These are phyloP conservation scores for Phytopythium ostracodes DNA, from an alignment of 352 stramenopile genomes.

Conservation along the genomic window DNA sequence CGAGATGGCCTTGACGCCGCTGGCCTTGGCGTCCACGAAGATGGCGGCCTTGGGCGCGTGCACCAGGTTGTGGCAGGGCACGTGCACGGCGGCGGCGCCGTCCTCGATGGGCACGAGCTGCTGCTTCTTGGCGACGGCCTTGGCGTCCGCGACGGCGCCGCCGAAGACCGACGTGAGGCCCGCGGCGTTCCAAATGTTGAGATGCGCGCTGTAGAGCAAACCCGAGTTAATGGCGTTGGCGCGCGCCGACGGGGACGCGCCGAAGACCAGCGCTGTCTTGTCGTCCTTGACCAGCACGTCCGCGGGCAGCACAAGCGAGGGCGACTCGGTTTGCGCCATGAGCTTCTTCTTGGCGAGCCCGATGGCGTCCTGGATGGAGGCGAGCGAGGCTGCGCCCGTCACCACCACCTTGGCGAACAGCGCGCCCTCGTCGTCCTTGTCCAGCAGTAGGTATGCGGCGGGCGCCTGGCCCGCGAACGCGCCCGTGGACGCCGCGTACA, in stretches of 20 bases:
- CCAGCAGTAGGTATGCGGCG: constrained; percentile 51
- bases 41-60: constrained; percentile 53
- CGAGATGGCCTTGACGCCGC: constrained; percentile 65
- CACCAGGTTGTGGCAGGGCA: constrained; percentile 80
- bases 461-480: constrained; percentile 61
- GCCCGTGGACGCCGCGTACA: constrained; percentile 61
- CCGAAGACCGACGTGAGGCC: constrained; percentile 72
- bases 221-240: constrained; percentile 59
- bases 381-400: constrained; percentile 47
- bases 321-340: constrained; percentile 38
- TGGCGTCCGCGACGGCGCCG: constrained; percentile 52
- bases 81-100: constrained; percentile 49
- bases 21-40: constrained; percentile 54
- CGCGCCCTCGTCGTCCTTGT: constrained; percentile 58
- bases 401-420: constrained; percentile 74
- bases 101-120: constrained; percentile 40
- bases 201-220: constrained; percentile 60
- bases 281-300: constrained; percentile 59
- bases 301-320: constrained; percentile 49
- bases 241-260: constrained; percentile 43
- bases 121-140: constrained; percentile 39
- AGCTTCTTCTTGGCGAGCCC: constrained; percentile 77
- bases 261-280: constrained; percentile 72
- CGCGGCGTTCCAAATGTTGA: constrained; percentile 65
- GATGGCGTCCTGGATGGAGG: constrained; percentile 48